phyloP scores from a whole-genome alignment of 75 land plant genomes.

The Pinus tabuliformis region DNA sequence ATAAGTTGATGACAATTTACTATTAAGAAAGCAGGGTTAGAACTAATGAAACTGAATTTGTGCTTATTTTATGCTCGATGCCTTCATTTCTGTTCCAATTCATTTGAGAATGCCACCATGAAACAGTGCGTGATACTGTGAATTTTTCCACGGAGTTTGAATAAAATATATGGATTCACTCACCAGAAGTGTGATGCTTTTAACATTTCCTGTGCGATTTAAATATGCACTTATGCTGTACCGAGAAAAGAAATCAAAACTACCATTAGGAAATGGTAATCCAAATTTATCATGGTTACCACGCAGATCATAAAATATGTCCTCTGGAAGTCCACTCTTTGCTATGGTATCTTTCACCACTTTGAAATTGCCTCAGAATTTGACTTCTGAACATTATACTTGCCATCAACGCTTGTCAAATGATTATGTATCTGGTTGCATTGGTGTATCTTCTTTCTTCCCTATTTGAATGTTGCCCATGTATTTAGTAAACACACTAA shows the following conservation, averaged over 20 bases:
- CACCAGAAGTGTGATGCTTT: slow-evolving; percentile 85
- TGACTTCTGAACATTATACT: no score
- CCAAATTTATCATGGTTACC: slow-evolving; percentile 99
- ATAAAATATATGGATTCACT: slow-evolving; percentile 6
- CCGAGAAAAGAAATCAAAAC: slow-evolving; percentile 66
- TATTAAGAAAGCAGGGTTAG: neutral
- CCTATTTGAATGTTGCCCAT: no score
- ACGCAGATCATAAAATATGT: slow-evolving; percentile 78
- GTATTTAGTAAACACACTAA: no score
- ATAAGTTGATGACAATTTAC: neutral
- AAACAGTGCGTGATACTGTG: no score
- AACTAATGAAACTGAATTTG: neutral
- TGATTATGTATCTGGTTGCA: no score
- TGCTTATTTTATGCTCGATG: neutral
- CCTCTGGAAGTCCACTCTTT: slow-evolving; percentile 70
- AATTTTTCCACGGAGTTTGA: no score
- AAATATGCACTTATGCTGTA: slow-evolving; percentile 74
- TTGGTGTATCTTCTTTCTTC: no score
- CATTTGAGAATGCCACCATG: no score
- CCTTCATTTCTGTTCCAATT: neutral
- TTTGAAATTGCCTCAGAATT: no score
- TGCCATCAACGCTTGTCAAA: no score
- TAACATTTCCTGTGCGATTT: slow-evolving; percentile 54
- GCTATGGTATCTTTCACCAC: slow-evolving; percentile 28
- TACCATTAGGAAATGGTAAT: slow-evolving; percentile 57